Percentiles rank a stretch among this genome's conserved stretches.
Evolutionary conservation across 2,329 filamentous ascomycete genomes (phyloP).

Genomic region (Diaporthe ampelina): DNA sequence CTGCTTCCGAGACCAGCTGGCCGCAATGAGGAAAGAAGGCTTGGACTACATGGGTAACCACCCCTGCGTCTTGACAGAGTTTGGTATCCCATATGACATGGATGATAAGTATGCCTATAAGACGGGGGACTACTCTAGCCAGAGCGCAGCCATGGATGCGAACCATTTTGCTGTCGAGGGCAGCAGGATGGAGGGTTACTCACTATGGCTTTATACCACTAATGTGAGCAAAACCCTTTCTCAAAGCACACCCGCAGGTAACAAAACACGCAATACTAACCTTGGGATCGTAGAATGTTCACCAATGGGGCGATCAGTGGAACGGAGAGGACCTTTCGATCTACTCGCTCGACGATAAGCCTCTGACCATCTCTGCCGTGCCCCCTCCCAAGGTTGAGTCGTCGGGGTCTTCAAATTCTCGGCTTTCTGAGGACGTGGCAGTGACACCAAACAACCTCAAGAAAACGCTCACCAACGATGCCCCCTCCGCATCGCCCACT

Average conservation of each 20-base stretch:
- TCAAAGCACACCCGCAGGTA: not conserved
- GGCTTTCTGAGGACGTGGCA: constrained; percentile 56
- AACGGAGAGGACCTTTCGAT: constrained; percentile 98
- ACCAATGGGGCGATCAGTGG: constrained; percentile 93
- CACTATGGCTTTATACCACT: constrained; percentile 88
- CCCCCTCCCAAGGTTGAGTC: constrained; percentile 47
- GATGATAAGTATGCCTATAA: constrained; percentile 96
- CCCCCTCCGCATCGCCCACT: constrained; percentile 72
- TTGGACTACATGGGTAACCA: constrained; percentile 89
- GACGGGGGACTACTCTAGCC: constrained; percentile 94
- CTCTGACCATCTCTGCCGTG: constrained; percentile 63
- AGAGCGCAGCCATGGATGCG: constrained; percentile 92
- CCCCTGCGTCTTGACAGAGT: constrained; percentile 92
- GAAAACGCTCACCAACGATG: constrained; percentile 72
- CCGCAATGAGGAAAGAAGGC: constrained; percentile 86
- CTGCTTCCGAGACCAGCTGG: constrained; percentile 89
- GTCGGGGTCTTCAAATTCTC: constrained; percentile 53
- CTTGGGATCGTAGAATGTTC: constrained; percentile 74
- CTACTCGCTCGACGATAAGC: constrained; percentile 84
- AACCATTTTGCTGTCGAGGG: constrained; percentile 95
- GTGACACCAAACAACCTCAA: constrained; percentile 84
- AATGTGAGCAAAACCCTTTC: constrained; percentile 62
- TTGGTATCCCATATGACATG: constrained; percentile 99
- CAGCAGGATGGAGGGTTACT: constrained; percentile 85
- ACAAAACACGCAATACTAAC: constrained; percentile 42